These are phyloP conservation scores for Nannochloropsis oceanica DNA, from an alignment of 108 stramenopile genomes.

Conservation along the genomic window DNA sequence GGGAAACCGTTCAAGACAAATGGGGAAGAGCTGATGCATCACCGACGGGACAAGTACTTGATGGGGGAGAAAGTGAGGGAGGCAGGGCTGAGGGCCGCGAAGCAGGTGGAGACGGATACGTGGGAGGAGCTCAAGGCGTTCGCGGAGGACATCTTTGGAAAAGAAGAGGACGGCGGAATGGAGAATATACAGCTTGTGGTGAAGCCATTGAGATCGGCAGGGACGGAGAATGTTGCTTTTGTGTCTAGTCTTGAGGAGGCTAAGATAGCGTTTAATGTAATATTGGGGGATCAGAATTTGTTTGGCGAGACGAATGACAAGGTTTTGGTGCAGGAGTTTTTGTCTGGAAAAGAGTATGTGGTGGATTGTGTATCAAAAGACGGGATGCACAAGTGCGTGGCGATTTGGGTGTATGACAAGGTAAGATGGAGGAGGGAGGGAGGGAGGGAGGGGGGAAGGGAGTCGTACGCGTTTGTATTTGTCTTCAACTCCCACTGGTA, in stretches of 20 bases:
- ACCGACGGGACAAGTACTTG: conserved; percentile 35
- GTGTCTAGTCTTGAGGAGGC: conserved; percentile 14
- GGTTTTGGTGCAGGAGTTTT: conserved; percentile 70
- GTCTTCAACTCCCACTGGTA: too few relatives aligned
- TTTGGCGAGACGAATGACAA: conserved; percentile 46
- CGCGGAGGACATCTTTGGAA: conserved; percentile 21
- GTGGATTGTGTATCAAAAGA: conserved; percentile 73
- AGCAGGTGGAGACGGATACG: conserved; percentile 50
- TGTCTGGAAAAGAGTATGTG: conserved; percentile 75
- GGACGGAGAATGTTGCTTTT: conserved; percentile 35
- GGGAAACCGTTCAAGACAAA: conserved; percentile 48
- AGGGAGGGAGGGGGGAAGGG: neutral
- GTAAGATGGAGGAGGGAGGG: neutral
- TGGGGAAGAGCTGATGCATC: conserved; percentile 54
- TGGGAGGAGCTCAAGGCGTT: conserved; percentile 54
- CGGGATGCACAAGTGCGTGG: conserved; percentile 74
- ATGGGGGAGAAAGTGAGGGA: conserved; percentile 18
- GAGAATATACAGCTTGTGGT: conserved; percentile 12
- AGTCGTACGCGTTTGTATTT: too few relatives aligned
- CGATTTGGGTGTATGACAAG: conserved; percentile 72
- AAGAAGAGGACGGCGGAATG: neutral
- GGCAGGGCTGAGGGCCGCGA: conserved; percentile 40
- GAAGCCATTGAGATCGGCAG: conserved; percentile 38
- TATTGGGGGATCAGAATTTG: conserved; percentile 60
- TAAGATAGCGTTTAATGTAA: conserved; percentile 31